Percentiles rank a stretch among this genome's conserved stretches.
Evolutionary conservation across 2,329 filamentous ascomycete genomes (phyloP).

Genomic region (Aureobasidium sp.): DNA sequence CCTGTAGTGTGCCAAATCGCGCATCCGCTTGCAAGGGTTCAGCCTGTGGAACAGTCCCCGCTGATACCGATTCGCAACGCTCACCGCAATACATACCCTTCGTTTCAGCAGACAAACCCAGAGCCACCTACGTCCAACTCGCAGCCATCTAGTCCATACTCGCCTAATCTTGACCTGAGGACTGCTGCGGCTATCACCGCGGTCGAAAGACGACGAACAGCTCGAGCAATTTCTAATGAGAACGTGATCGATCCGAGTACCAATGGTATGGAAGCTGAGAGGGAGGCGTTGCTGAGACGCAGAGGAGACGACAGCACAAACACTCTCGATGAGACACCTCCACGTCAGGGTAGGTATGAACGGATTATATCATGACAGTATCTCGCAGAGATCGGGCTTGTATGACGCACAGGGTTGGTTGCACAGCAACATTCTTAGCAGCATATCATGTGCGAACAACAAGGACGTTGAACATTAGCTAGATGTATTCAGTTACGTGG

Average conservation of each 20-base stretch:
- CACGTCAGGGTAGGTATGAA: slow-evolving; percentile 23
- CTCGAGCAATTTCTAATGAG: slow-evolving; percentile 13
- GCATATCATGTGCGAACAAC: background rate
- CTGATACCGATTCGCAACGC: background rate
- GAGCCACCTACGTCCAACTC: background rate
- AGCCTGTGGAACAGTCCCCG: background rate
- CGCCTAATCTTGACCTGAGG: background rate
- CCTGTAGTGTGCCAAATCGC: background rate
- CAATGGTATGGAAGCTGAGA: slow-evolving; percentile 18
- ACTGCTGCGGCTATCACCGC: slow-evolving; percentile 1
- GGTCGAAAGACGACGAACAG: background rate
- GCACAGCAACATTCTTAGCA: background rate
- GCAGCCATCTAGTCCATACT: background rate
- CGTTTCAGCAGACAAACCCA: background rate
- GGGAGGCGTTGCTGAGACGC: slow-evolving; percentile 17
- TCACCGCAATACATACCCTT: slow-evolving; percentile 15
- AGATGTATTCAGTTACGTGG: background rate
- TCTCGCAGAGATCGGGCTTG: background rate
- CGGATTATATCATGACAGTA: slow-evolving; percentile 14
- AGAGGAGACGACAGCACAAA: slow-evolving; percentile 11
- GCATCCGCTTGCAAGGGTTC: background rate
- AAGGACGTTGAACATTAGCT: background rate
- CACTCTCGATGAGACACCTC: slow-evolving; percentile 21
- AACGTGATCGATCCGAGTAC: slow-evolving; percentile 18
- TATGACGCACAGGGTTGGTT: background rate